phyloP scores from a whole-genome alignment of 164 flowering plant species.

The Piper longum region DNA sequence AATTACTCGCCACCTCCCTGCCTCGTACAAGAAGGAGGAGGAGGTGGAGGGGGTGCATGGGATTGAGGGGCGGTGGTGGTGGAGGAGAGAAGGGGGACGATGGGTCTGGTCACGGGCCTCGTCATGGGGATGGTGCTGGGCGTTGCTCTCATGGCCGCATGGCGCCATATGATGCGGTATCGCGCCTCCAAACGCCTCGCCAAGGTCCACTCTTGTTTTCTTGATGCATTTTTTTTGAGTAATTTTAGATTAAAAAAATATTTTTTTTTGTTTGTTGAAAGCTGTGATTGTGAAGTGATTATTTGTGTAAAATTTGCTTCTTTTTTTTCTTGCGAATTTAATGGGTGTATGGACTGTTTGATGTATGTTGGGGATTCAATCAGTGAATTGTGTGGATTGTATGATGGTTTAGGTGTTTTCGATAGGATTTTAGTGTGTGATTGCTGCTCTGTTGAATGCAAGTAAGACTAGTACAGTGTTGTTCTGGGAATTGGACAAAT shows the following conservation, averaged over 20 bases:
- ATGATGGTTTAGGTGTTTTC: no score
- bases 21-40: background rate
- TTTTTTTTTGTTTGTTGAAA: background rate
- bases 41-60: background rate
- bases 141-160: conserved; percentile 80
- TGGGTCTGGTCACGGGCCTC: conserved; percentile 86
- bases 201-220: conserved; percentile 34
- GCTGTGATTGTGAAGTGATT: background rate
- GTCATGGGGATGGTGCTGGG: conserved; percentile 72
- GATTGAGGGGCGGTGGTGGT: background rate
- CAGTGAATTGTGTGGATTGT: no score
- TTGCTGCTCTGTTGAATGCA: no score
- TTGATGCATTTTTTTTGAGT: background rate
- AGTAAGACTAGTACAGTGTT: no score
- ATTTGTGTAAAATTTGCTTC: no score
- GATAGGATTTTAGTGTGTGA: no score
- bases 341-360: no score
- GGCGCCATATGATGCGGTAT: conserved; percentile 72
- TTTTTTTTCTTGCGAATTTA: no score
- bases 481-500: no score
- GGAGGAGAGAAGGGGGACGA: conserved; percentile 14
- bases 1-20: no score
- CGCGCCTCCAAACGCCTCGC: conserved; percentile 61
- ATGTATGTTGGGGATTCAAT: no score
- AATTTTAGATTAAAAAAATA: background rate